Base-by-base conservation (phyloP, 2,329 filamentous ascomycete genomes). In the Fusarium illudens region DNA sequence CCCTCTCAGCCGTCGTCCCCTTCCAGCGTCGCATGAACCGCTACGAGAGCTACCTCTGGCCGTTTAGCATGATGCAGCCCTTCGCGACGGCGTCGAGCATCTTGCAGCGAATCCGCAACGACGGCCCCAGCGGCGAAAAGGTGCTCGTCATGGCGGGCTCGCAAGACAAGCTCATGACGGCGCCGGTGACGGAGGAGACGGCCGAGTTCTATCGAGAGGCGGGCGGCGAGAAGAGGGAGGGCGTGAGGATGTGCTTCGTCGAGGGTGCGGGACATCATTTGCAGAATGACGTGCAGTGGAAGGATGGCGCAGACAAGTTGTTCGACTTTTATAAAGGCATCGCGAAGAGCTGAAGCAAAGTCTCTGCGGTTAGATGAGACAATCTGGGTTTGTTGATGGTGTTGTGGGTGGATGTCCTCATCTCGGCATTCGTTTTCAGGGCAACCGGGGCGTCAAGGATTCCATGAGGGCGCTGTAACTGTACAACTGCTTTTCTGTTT, bases 21-120 rank as follows among this genome's bases (percentile, higher is more conserved):
- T 83, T 87, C 54, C 80, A 83, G 66, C 68, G 71, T 2, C 77
- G 79, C 4, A 76, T 84, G 60, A 79, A 79, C 25, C 77, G 79
- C 4, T 88, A 85, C 64, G 85, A 88, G 70, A 84, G 80, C 64
- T 84, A 84, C 70, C 68, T 81, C 30, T 88, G 84, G 85, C 81
- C 84, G 0, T 58, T 84, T 33, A 82, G 82, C 53, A 84, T 86
- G 77, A 78, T 84, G 60, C 71, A 65, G 30, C 74, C 77, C 3
- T 85, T 86, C 64, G 78, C 81, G 10, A 77, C 79, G 13, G 77
- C 79, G 1, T 60, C 74, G 33, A 79, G 76, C 15, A 74, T 87
- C 2, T 60, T 86, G 3, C 65, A 62, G 8, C 80, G 77, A 4
- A 77, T 82, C n/a, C 55, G 61, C 4, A 71, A 71, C 33, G 67